Percentiles rank a stretch among this genome's conserved stretches.
phyloP scores from a whole-genome alignment of 805 yeast species.

The Dipodascus geniculatus region DNA sequence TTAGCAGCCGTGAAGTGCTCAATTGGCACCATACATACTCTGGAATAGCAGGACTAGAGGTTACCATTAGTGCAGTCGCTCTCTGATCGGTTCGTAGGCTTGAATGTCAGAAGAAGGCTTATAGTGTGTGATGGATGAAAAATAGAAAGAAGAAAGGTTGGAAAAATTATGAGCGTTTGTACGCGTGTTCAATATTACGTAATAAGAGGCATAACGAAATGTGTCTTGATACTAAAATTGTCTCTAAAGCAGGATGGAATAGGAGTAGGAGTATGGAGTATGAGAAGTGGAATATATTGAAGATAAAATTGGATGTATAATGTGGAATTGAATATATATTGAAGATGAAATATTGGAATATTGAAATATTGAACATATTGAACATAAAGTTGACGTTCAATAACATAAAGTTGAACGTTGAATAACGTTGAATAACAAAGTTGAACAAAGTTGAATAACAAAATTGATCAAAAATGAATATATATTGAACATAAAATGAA shows the following conservation, averaged over 20 bases:
- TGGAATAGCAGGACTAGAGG: slow-evolving; percentile 1
- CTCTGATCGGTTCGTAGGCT: too few species aligned
- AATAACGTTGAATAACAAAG: too few species aligned
- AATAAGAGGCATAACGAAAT: not conserved
- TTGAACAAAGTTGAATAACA: too few species aligned
- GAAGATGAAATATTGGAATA: too few species aligned
- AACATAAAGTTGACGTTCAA: not conserved
- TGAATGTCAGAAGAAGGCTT: not conserved
- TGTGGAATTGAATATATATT: too few species aligned
- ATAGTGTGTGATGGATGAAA: not conserved
- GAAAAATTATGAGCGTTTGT: slow-evolving; percentile 1
- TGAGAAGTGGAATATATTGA: not conserved
- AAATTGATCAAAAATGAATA: too few species aligned
- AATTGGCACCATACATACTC: slow-evolving; percentile 1
- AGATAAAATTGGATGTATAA: too few species aligned
- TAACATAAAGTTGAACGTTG: too few species aligned
- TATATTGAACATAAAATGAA: too few species aligned
- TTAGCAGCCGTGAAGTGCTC: not conserved
- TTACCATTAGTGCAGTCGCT: not conserved
- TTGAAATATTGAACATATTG: not conserved
- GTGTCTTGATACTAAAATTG: not conserved
- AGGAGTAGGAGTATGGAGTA: not conserved
- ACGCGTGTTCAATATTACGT: not conserved
- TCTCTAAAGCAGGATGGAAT: not conserved
- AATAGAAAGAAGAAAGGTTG: not conserved